These are phyloP conservation scores for Rhodotorula sp. DNA, from an alignment of 1,284 basidiomycete species.

Conservation along the genomic window DNA sequence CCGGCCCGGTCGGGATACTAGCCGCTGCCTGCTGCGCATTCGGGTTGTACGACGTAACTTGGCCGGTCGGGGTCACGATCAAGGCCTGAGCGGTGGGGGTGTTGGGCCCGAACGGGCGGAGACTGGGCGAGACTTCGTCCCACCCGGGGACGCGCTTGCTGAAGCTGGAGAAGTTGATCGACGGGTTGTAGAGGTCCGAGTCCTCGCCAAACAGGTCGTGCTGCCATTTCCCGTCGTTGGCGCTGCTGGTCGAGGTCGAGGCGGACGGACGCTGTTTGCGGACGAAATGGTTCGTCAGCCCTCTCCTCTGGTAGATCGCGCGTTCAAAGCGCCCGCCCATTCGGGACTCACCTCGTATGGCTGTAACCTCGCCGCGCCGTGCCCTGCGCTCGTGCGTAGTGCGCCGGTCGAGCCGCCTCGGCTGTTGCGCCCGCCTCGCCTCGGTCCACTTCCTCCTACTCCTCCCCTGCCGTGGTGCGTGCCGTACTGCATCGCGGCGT, in stretches of 20 bases:
- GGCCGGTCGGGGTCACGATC: not conserved
- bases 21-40: no score
- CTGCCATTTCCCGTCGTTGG: slow-evolving; percentile 25
- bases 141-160: not conserved
- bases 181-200: slow-evolving; percentile 26
- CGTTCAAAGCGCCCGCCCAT: not conserved
- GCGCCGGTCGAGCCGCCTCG: slow-evolving; percentile 5
- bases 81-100: slow-evolving; percentile 26
- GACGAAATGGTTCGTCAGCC: not conserved
- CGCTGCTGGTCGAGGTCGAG: not conserved
- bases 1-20: not conserved
- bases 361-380: not conserved
- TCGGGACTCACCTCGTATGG: not conserved
- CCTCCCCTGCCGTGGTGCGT: not conserved
- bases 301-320: not conserved
- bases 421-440: not conserved
- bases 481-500: not conserved
- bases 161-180: slow-evolving; percentile 11
- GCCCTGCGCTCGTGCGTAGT: not conserved
- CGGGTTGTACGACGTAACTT: not conserved
- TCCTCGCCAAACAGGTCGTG: slow-evolving; percentile 30
- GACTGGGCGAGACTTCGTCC: not conserved
- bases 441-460: not conserved
- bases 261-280: slow-evolving; percentile 6
- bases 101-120: slow-evolving; percentile 27